phyloP scores from a whole-genome alignment of 805 yeast genomes.

The Saturnispora hagleri region DNA sequence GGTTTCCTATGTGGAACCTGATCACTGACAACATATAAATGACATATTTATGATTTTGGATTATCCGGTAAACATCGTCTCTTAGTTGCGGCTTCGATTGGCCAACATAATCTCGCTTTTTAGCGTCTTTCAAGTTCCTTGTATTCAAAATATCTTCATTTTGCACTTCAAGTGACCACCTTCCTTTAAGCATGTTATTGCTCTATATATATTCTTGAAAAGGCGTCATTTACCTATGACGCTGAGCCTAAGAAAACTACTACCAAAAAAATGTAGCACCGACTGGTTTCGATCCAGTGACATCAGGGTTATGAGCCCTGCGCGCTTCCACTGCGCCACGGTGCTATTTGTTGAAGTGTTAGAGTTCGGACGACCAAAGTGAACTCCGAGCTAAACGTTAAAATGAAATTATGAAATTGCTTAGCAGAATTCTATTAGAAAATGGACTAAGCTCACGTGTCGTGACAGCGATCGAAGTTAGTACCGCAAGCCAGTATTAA shows the following conservation, averaged over 20 bases:
- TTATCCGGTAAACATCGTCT: background rate
- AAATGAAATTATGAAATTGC: no score
- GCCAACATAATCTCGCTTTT: background rate
- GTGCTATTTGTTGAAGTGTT: slow-evolving; percentile 40
- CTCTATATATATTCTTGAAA: background rate
- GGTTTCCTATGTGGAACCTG: background rate
- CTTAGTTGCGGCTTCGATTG: background rate
- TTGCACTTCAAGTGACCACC: background rate
- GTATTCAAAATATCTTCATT: background rate
- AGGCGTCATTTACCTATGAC: background rate
- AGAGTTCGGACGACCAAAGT: no score
- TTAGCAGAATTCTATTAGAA: no score
- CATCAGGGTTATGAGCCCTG: slow-evolving; percentile 99
- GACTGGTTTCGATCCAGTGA: slow-evolving; percentile 95
- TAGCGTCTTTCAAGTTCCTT: background rate
- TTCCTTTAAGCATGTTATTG: background rate
- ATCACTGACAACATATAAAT: slow-evolving; percentile 1
- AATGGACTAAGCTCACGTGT: no score
- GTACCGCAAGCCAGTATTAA: no score
- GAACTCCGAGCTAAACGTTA: no score
- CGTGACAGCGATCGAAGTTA: no score
- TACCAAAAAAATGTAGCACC: slow-evolving; percentile 56
- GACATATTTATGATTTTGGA: background rate
- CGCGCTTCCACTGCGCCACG: slow-evolving; percentile 99
- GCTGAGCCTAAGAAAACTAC: background rate